Conservation (phyloP, 2,329 filamentous ascomycete genomes). For the Shiraia sp. region DNA sequence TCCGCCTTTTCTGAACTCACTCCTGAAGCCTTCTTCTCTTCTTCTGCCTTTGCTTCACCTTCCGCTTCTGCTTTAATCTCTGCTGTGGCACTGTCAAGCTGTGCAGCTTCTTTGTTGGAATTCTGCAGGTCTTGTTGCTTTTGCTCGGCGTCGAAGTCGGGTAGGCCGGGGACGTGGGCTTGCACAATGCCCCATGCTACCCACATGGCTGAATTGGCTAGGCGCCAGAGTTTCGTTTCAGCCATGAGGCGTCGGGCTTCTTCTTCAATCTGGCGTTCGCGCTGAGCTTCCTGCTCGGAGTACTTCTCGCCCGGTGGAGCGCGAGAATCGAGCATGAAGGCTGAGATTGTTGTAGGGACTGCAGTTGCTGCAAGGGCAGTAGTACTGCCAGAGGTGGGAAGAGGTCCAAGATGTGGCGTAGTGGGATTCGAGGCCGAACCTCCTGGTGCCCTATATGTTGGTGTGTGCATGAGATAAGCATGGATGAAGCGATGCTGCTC, state of each 20-base stretch:
- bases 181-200: slow-evolving; percentile 96
- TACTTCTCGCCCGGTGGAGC: slow-evolving; percentile 40
- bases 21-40: slow-evolving; percentile 23
- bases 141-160: slow-evolving; percentile 48
- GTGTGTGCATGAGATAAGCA: slow-evolving; percentile 82
- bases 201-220: slow-evolving; percentile 88
- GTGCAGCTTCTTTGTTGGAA: slow-evolving; percentile 23
- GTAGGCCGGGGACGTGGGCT: slow-evolving; percentile 79
- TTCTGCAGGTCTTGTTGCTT: slow-evolving; percentile 6
- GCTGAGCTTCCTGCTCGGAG: slow-evolving; percentile 55
- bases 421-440: slow-evolving; percentile 56
- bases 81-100: slow-evolving; percentile 30
- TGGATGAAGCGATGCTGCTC: slow-evolving; percentile 85
- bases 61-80: slow-evolving; percentile 25
- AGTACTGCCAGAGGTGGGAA: slow-evolving; percentile 37
- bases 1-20: slow-evolving; percentile 29
- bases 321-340: slow-evolving; percentile 76
- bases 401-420: slow-evolving; percentile 33
- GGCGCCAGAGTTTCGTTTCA: slow-evolving; percentile 82
- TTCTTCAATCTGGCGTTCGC: slow-evolving; percentile 62
- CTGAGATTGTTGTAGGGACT: slow-evolving; percentile 49
- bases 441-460: slow-evolving; percentile 62
- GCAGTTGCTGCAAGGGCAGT: slow-evolving; percentile 39
- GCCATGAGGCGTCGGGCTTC: slow-evolving; percentile 72
- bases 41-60: slow-evolving; percentile 16